These are phyloP conservation scores for Fusarium miscanthi DNA, from an alignment of 2,329 filamentous ascomycete genomes.

Conservation along the genomic window DNA sequence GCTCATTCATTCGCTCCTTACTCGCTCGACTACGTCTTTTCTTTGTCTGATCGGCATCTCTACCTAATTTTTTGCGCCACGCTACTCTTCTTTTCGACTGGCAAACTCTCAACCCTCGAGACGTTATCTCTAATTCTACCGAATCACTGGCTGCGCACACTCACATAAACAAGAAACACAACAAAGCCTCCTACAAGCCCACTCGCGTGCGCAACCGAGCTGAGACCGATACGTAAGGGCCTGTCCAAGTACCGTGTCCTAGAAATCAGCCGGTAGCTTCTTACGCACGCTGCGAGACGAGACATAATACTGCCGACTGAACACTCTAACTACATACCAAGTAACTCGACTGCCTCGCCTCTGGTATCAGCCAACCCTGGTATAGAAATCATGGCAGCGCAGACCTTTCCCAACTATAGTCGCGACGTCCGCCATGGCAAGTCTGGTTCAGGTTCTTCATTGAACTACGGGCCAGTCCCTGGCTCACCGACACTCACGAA, in stretches of 20 bases:
- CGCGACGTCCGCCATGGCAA: constrained; percentile 47
- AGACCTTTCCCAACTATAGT: constrained; percentile 41
- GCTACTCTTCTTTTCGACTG: constrained; percentile 30
- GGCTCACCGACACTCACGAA: constrained; percentile 90
- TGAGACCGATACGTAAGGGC: constrained; percentile 15
- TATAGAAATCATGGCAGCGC: constrained; percentile 47
- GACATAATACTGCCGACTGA: constrained; percentile 4
- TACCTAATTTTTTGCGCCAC: constrained; percentile 37
- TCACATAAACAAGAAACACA: constrained; percentile 25
- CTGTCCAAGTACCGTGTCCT: constrained; percentile 26
- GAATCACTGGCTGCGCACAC: constrained; percentile 28
- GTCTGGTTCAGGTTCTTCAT: constrained; percentile 39
- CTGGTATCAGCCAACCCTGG: background rate
- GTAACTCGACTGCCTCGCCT: background rate
- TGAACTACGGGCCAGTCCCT: constrained; percentile 63
- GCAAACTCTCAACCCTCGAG: constrained; percentile 22
- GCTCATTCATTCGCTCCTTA: constrained; percentile 29
- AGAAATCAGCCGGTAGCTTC: constrained; percentile 10
- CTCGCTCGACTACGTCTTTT: constrained; percentile 20
- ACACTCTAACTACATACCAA: background rate
- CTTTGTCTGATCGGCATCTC: constrained; percentile 34
- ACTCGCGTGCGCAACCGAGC: constrained; percentile 30
- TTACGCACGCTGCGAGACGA: constrained; percentile 15
- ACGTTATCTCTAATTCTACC: constrained; percentile 30
- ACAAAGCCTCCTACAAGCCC: constrained; percentile 17